Evolutionary conservation across 192 early-diverging fungal genomes (phyloP).

Genomic region (Rhizophlyctis rosea): DNA sequence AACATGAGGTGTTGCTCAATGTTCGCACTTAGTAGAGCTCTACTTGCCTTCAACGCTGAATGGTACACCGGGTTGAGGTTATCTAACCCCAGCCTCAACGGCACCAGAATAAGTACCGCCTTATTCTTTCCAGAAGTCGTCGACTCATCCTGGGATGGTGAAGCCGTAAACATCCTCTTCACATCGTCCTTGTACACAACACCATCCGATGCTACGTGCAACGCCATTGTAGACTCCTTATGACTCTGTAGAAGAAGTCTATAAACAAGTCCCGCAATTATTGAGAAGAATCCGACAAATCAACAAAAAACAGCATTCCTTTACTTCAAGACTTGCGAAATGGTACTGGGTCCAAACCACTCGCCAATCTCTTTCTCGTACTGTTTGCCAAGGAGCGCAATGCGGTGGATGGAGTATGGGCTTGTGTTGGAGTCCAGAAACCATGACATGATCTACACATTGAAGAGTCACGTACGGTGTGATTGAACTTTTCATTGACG

Average conservation of each 20-base stretch:
- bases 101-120: constrained; percentile 73
- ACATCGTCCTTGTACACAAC: constrained; percentile 75
- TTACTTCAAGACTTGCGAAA: constrained; percentile 76
- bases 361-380: constrained; percentile 89
- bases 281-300: constrained; percentile 8
- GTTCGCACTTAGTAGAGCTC: background rate
- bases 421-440: constrained; percentile 74
- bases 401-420: constrained; percentile 89
- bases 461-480: background rate
- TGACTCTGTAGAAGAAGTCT: constrained; percentile 62
- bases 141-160: too few species aligned
- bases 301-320: background rate
- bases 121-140: too few species aligned
- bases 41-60: constrained; percentile 57
- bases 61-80: constrained; percentile 86
- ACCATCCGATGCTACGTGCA: constrained; percentile 81
- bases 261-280: background rate
- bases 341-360: constrained; percentile 96
- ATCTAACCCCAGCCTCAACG: constrained; percentile 88
- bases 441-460: constrained; percentile 71
- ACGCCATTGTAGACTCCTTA: constrained; percentile 53
- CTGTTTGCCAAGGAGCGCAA: constrained; percentile 79
- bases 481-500: too few species aligned
- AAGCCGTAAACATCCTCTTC: too few species aligned
- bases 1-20: constrained; percentile 5